Base-by-base conservation (phyloP, 2,329 filamentous ascomycete genomes). In the Fusarium sp. region DNA sequence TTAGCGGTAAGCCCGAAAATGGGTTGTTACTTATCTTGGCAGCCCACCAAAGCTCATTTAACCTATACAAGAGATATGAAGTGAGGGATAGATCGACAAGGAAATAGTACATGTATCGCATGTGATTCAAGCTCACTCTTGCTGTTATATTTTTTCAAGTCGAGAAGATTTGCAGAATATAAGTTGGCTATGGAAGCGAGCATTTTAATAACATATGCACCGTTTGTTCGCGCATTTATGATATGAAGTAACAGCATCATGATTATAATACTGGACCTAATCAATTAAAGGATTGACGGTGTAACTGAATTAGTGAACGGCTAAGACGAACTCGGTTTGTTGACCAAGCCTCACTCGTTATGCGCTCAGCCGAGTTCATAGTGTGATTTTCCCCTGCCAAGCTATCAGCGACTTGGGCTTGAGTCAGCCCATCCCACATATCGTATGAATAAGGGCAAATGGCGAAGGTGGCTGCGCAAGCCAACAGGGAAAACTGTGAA, bases 81-180 rank as follows among this genome's bases (percentile, higher is more conserved):
- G 8, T 28, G 3, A 19, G 50, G 19, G 10, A 53, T 21, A 16
- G 19, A 28, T 28, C 8, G 1, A 16, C 23, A 28, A 28, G 5
- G 13, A 25, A 53, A 6, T 6, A 53, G 16, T 2, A 2, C 6
- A 7, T 30, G 9, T 2, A 16, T 32, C 7, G 15, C 3, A 18
- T 12, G 21, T 32, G 15, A 49, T 8, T n/a, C 28, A 32, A 32
- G 15, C 10, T n/a, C 10, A 3, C 3, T 32, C 5, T 18, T 49
- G 3, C 3, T n/a, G 10, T 0, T 12, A n/a, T 18, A 3, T 12
- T n/a, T 6, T 10, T 3, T 6, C 3, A 21, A 15, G 21, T 11
- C 10, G 11, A 10, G 44, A 30, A 44, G 28, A 28, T 28, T 28
- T 28, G 28, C 9, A 28, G 7, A 8, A 28, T 28, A 28, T 9